Base-by-base conservation (phyloP, 106 monocot genomes). In the Acorus calamus region DNA sequence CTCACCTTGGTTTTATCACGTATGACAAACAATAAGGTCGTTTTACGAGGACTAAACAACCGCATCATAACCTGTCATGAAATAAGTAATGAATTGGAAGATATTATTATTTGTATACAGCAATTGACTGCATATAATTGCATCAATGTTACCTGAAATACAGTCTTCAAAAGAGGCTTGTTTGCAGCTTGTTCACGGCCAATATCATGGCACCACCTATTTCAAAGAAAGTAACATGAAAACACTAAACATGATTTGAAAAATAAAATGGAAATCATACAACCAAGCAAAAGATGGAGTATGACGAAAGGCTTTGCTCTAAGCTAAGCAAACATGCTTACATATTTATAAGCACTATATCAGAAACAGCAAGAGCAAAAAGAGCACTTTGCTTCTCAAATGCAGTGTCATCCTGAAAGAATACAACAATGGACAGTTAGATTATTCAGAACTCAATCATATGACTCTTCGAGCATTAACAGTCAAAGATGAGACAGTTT, bases 191-290 rank as follows among this genome's bases (percentile, higher is more conserved):
- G 94, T 68, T 94, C 94, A 53, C 94, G 79, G 10, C 94, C 94
- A 82, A 94, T 87, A 75, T 94, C 94, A 82, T 94, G 94, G 62
- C 94, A 94, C 94, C 94, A 94, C 87, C 94, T 94, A 70, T 14
- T 69, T 61, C 57, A 2, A 14, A 49, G 47, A 44, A 48, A 4
- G 49, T 14, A 42, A 43, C 2, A 7, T 59, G 11, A 43, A 7
- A 10, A 5, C n/a, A 42, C 2, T 10, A 44, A 43, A 65, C 43
- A 52, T 12, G 41, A 41, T 44, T 49, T 11, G 49, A 9, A 61
- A 8, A 46, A 11, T 14, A 53, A n/a, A 63, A 28, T 56, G 47
- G 55, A 52, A 57, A 46, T 51, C 46, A 12, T 4, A 8, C 47
- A 28, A 57, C 10, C 52, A 64, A 11, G 69, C 11, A 58, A 61